Conservation (phyloP, 192 early-diverging fungal genomes). For the Rhizophagus clarus region DNA sequence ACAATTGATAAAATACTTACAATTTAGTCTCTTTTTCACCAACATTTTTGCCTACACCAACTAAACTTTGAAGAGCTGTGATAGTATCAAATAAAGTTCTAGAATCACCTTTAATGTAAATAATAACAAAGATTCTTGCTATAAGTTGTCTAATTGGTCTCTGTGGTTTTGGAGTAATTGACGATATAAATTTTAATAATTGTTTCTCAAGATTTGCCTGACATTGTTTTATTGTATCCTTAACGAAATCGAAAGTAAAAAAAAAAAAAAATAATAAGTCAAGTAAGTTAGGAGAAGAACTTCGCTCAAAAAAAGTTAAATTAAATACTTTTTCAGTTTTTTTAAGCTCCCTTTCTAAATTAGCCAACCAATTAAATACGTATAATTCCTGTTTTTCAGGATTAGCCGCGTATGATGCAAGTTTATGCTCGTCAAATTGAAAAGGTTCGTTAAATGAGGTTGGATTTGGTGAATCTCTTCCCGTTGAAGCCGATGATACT, state of each 20-base stretch:
- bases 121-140: slow-evolving; percentile 63
- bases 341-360: slow-evolving; percentile 75
- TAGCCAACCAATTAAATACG: slow-evolving; percentile 89
- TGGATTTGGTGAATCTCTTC: slow-evolving; percentile 15
- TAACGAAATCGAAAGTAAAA: background rate
- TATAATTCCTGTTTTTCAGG: slow-evolving; percentile 77
- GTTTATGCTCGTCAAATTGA: slow-evolving; percentile 52
- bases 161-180: slow-evolving; percentile 61
- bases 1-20: slow-evolving; percentile 44
- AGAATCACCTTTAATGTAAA: slow-evolving; percentile 78
- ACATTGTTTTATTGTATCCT: slow-evolving; percentile 60
- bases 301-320: background rate
- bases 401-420: slow-evolving; percentile 39
- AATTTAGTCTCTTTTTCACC: slow-evolving; percentile 64
- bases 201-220: slow-evolving; percentile 77
- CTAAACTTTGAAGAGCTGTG: slow-evolving; percentile 58
- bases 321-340: slow-evolving; percentile 47
- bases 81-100: slow-evolving; percentile 80
- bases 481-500: background rate
- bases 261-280: background rate
- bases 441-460: slow-evolving; percentile 36
- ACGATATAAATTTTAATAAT: slow-evolving; percentile 69
- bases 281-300: background rate
- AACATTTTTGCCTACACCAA: slow-evolving; percentile 59
- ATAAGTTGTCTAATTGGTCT: slow-evolving; percentile 73